These are phyloP conservation scores for Fusarium beomiforme DNA, from an alignment of 2,329 filamentous ascomycete species.

Conservation along the genomic window DNA sequence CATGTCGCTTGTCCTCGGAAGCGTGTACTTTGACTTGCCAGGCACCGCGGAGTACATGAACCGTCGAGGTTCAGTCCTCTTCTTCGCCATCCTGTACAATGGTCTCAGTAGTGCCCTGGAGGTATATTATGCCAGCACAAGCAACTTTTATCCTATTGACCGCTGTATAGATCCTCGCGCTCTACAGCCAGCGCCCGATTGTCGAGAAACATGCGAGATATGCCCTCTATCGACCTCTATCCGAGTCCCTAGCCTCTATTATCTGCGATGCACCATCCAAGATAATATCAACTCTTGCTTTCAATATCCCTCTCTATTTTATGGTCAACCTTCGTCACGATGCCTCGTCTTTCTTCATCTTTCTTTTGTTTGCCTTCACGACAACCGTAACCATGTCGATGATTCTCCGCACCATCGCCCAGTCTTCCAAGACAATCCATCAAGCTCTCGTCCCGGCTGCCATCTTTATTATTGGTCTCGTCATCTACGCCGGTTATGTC, in stretches of 20 bases:
- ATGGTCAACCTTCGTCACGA: conserved; percentile 71
- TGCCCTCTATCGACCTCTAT: conserved; percentile 45
- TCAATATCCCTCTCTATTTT: conserved; percentile 64
- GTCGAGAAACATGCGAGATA: conserved; percentile 49
- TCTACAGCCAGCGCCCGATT: conserved; percentile 43
- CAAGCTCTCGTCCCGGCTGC: conserved; percentile 38
- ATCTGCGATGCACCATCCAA: conserved; percentile 33
- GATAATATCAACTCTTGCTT: conserved; percentile 48
- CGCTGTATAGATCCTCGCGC: conserved; percentile 14
- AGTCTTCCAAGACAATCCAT: conserved; percentile 27
- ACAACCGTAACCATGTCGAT: conserved; percentile 71
- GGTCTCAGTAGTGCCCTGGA: conserved; percentile 32
- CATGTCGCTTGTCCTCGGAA: conserved; percentile 23
- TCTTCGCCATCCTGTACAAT: conserved; percentile 32
- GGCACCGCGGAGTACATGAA: conserved; percentile 9
- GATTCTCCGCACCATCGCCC: conserved; percentile 57
- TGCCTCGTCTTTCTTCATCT: conserved; percentile 60
- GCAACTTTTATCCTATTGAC: neutral
- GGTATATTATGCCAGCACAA: neutral
- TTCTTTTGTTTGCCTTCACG: conserved; percentile 57
- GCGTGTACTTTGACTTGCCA: conserved; percentile 23
- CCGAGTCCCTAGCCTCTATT: conserved; percentile 35
- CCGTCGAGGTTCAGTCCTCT: conserved; percentile 13
- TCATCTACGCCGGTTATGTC: conserved; percentile 61
- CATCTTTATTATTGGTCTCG: conserved; percentile 45